Percentiles rank a stretch among this genome's conserved stretches.
Evolutionary conservation across 177 flowering plant species (phyloP).

Genomic region (Vitis hybrid): DNA sequence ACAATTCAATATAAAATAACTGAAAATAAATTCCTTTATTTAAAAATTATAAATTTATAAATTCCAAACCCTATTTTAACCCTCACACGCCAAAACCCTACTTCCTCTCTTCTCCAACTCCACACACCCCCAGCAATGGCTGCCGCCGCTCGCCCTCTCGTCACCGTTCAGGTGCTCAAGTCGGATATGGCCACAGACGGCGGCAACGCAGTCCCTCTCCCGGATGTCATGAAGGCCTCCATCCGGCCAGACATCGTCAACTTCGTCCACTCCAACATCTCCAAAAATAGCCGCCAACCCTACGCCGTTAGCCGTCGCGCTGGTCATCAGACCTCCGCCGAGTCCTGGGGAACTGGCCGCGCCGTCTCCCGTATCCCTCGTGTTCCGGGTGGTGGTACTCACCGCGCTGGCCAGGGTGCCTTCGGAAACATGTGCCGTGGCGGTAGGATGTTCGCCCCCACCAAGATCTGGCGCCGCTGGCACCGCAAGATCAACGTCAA

Average conservation of each 20-base stretch:
- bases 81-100: too few relatives aligned
- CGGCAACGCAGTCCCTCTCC: slow-evolving; percentile 47
- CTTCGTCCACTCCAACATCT: slow-evolving; percentile 68
- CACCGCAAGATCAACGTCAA: slow-evolving; percentile 72
- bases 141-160: slow-evolving; percentile 69
- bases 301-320: slow-evolving; percentile 72
- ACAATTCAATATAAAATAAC: too few relatives aligned
- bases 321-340: slow-evolving; percentile 98
- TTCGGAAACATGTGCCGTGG: slow-evolving; percentile 99
- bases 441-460: slow-evolving; percentile 94
- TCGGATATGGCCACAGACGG: slow-evolving; percentile 77
- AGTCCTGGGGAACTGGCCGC: slow-evolving; percentile 95
- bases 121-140: slow-evolving; percentile 32
- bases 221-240: slow-evolving; percentile 73
- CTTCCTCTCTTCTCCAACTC: neutral
- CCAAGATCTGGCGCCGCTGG: slow-evolving; percentile 95
- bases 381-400: slow-evolving; percentile 96
- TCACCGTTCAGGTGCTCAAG: slow-evolving; percentile 60
- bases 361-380: slow-evolving; percentile 98
- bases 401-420: slow-evolving; percentile 95
- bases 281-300: slow-evolving; percentile 82
- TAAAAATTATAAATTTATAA: too few relatives aligned
- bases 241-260: slow-evolving; percentile 81
- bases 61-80: slow-evolving; percentile 11
- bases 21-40: too few relatives aligned